Evolutionary conservation across 2,329 filamentous ascomycete species (phyloP).

Genomic region (Blastomyces parvus): DNA sequence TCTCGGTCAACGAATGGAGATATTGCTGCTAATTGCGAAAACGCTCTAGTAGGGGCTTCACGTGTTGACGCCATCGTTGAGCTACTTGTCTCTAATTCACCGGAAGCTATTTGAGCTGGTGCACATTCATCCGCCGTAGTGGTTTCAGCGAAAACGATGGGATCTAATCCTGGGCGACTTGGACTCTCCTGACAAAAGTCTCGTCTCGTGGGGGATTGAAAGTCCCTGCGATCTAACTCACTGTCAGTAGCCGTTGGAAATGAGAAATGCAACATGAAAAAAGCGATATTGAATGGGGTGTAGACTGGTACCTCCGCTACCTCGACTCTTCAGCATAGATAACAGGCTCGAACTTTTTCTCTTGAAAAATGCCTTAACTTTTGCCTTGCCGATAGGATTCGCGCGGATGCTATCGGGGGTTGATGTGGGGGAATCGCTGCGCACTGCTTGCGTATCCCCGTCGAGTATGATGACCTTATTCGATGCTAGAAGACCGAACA

Average conservation of each 20-base stretch:
- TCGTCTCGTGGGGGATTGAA: neutral
- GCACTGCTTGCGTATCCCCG: slow-evolving; percentile 14
- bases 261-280: neutral
- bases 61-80: neutral
- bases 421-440: slow-evolving; percentile 20
- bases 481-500: slow-evolving; percentile 20
- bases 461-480: slow-evolving; percentile 16
- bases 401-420: slow-evolving; percentile 18
- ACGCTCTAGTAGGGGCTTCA: neutral
- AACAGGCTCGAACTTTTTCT: slow-evolving; percentile 31
- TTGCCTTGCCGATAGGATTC: slow-evolving; percentile 17
- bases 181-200: neutral
- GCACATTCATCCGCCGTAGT: neutral
- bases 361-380: slow-evolving; percentile 25
- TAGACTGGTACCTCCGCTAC: slow-evolving; percentile 19
- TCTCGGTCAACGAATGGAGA: slow-evolving; percentile 4
- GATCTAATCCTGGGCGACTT: neutral
- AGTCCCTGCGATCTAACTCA: slow-evolving; percentile 5
- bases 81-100: neutral
- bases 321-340: slow-evolving; percentile 27
- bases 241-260: neutral
- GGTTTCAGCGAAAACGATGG: neutral
- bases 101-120: neutral
- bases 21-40: slow-evolving; percentile 2
- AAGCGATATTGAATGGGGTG: neutral